Evolutionary conservation across 1,284 basidiomycete genomes (phyloP).

Genomic region (Veloboletus limbatus): DNA sequence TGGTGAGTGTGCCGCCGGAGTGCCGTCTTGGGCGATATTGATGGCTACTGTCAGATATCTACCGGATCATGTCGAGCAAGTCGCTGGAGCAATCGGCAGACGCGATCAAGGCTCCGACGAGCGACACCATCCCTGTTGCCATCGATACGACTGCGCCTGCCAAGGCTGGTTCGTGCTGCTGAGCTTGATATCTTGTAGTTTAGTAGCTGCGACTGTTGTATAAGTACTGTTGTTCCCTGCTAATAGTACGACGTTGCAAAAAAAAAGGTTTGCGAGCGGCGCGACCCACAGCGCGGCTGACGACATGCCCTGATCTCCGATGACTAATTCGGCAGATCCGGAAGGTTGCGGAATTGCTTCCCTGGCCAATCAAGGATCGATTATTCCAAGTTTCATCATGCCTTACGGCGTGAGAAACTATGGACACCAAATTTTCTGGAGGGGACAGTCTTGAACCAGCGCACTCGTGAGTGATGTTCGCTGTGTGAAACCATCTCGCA

Average conservation of each 20-base stretch:
- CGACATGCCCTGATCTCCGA: conserved; percentile 78
- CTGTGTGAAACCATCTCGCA: conserved; percentile 68
- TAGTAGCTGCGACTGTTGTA: conserved; percentile 24
- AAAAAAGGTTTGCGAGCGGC: conserved; percentile 73
- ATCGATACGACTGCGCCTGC: conserved; percentile 40
- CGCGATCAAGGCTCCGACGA: conserved; percentile 65
- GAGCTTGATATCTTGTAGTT: conserved; percentile 15
- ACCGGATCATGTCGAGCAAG: conserved; percentile 90
- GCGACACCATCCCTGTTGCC: conserved; percentile 76
- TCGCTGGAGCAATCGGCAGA: conserved; percentile 80
- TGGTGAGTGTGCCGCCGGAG: conserved; percentile 49
- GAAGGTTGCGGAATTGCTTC: conserved; percentile 87
- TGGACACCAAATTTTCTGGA: conserved; percentile 88
- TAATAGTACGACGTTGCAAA: conserved; percentile 18
- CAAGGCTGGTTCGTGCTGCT: conserved; percentile 45
- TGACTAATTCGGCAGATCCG: conserved; percentile 84
- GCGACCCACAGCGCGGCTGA: conserved; percentile 76
- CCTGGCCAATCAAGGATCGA: conserved; percentile 77
- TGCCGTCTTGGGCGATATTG: neutral
- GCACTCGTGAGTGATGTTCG: conserved; percentile 62
- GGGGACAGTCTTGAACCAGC: conserved; percentile 87
- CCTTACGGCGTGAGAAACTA: conserved; percentile 61
- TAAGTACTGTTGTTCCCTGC: conserved; percentile 18
- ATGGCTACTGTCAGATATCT: conserved; percentile 71
- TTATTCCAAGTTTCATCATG: conserved; percentile 70